Percentiles rank a stretch among this genome's conserved stretches.
These are phyloP conservation scores for Blastomyces parvus DNA, from an alignment of 2,329 filamentous ascomycete species.

Conservation along the genomic window DNA sequence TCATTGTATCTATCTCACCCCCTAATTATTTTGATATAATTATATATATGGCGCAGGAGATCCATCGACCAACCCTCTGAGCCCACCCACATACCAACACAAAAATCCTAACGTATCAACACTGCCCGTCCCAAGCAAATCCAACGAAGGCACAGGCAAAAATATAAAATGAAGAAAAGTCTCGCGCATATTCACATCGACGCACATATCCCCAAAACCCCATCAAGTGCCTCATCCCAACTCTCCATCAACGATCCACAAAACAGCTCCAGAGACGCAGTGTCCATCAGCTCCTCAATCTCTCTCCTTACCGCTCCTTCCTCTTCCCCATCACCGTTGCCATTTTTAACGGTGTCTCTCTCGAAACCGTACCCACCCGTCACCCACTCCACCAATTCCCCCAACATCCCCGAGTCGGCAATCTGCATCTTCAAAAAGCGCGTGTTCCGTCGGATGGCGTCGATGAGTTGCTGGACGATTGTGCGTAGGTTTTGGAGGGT, in stretches of 20 bases:
- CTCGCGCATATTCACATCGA: not conserved
- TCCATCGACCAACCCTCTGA: not conserved
- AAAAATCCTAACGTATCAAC: not conserved
- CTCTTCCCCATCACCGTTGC: conserved; percentile 19
- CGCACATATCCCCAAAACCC: conserved; percentile 20
- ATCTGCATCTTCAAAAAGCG: conserved; percentile 31
- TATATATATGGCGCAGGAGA: not conserved
- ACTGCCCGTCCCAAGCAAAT: not conserved
- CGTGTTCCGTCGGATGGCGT: conserved; percentile 28
- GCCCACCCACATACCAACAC: not conserved
- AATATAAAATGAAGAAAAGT: not conserved
- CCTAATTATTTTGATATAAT: not conserved
- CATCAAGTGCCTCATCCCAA: conserved; percentile 39
- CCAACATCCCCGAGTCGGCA: conserved; percentile 34
- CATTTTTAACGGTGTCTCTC: conserved; percentile 7
- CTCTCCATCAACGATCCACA: conserved; percentile 39
- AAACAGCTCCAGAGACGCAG: conserved; percentile 33
- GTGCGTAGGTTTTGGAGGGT: conserved; percentile 23
- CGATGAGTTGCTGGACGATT: conserved; percentile 23
- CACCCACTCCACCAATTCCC: conserved; percentile 33
- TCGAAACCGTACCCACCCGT: conserved; percentile 14
- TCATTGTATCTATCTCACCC: no score
- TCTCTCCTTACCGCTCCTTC: conserved; percentile 13
- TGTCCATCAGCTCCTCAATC: conserved; percentile 30
- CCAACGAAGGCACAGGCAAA: not conserved